Evolutionary conservation across 805 yeast species (phyloP), one percentile per base, ranked within the genome.

Genomic region (Starmerella khaoyaiensis): DNA sequence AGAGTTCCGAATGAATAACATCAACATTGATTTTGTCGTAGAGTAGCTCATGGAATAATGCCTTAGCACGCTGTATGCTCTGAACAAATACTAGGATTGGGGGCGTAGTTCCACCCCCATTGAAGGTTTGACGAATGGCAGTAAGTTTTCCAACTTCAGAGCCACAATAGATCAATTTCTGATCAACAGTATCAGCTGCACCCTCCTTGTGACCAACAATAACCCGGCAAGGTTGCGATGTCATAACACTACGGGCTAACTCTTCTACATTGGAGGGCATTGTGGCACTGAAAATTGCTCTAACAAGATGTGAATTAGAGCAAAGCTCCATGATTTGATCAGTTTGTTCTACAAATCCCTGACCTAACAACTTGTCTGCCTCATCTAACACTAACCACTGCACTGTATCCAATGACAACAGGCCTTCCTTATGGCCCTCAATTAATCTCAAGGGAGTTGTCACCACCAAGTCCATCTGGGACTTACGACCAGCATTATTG

Each of bases 121-220:
- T 48, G 31, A 86, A 70, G 74, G 87, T 68, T 55, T 86, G 94
- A 50, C 97, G 71, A 23, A 90, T 74, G 0, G 94, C 97, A 21
- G 90, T 64, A 18, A 90, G 63, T 58, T 90, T 90, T n/a, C 98
- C 98, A 50, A 81, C 83, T 60, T 90, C 99, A 48, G 74, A 79
- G 32, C 98, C 98, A 43, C 95, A 79, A 55, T 72, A 87, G 1
- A 79, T 70, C 28, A 90, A 61, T 51, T 72, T 72, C 61, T 87
- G 98, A 31, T 81, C 84, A 48, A 87, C 84, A 34, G 74, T 72
- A 7, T 68, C 59, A 42, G 83, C 78, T 1, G 98, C 98, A 14
- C 94, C 93, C 58, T 87, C 95, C 54, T 86, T 86, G 51, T 76
- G 86, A 9, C 96, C 96, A 49, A 87, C 77, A 42, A 90, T 79